phyloP scores from a whole-genome alignment of 1,284 basidiomycete species.

The Cystobasidiaceae sp. region DNA sequence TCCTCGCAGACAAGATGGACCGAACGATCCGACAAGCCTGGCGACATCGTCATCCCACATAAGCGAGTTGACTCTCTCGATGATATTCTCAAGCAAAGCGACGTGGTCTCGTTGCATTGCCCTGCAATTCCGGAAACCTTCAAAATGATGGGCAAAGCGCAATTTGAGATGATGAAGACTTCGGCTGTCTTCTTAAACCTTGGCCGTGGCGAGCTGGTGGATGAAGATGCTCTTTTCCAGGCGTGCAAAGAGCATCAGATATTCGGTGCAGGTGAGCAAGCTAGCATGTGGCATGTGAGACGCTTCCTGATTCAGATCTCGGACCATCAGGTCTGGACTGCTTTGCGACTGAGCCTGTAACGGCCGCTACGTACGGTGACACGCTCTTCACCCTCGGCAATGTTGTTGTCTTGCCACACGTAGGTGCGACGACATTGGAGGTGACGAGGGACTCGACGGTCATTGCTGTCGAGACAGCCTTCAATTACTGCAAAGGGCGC shows the following conservation, averaged over 20 bases:
- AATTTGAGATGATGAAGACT: conserved; percentile 79
- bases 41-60: conserved; percentile 35
- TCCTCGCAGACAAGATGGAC: conserved; percentile 45
- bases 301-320: not conserved
- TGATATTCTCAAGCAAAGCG: conserved; percentile 61
- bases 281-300: not conserved
- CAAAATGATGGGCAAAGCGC: conserved; percentile 76
- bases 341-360: conserved; percentile 21
- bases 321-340: conserved; percentile 1
- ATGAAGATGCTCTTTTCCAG: conserved; percentile 28
- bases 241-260: conserved; percentile 25
- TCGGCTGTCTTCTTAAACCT: conserved; percentile 52
- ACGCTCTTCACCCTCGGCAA: conserved; percentile 26
- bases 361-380: conserved; percentile 15
- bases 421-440: conserved; percentile 25
- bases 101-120: conserved; percentile 94
- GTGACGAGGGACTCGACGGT: conserved; percentile 25
- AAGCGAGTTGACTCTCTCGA: conserved; percentile 43
- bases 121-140: conserved; percentile 93
- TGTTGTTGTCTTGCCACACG: conserved; percentile 19
- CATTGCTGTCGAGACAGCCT: conserved; percentile 23
- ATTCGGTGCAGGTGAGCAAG: conserved; percentile 15
- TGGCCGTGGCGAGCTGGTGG: conserved; percentile 46
- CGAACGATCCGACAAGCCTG: conserved; percentile 26
- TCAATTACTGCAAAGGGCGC: not conserved